Conservation (phyloP, 768 basidiomycete species). For the Pulveroboletus ravenelii region DNA sequence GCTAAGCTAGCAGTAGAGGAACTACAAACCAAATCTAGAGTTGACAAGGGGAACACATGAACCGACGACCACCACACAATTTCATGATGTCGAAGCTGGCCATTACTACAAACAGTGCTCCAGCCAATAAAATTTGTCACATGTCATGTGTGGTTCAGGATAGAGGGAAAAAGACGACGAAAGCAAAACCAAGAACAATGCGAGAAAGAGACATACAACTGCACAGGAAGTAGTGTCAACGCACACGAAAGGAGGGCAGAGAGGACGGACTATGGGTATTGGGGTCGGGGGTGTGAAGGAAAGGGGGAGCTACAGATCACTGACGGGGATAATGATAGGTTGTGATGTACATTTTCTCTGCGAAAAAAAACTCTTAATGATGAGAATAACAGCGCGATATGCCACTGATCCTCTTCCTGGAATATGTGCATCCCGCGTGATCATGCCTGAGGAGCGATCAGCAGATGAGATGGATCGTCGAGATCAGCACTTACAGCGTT, state of each 20-base stretch:
- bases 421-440: constrained; percentile 8
- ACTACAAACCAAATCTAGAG: constrained; percentile 16
- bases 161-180: constrained; percentile 7
- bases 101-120: constrained; percentile 6
- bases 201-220: constrained; percentile 15
- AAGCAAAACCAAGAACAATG: constrained; percentile 25
- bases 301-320: constrained; percentile 23
- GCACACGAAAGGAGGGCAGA: constrained; percentile 1
- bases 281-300: constrained; percentile 5
- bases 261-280: constrained; percentile 15
- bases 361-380: constrained; percentile 13
- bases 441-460: constrained; percentile 18
- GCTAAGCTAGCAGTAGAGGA: no score
- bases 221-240: constrained; percentile 17
- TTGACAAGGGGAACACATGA: constrained; percentile 11
- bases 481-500: constrained; percentile 16
- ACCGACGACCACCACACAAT: constrained; percentile 1
- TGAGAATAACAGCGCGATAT: constrained; percentile 12
- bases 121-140: constrained; percentile 12
- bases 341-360: constrained; percentile 32
- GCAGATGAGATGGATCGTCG: neutral
- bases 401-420: constrained; percentile 10
- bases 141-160: constrained; percentile 6
- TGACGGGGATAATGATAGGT: constrained; percentile 32
- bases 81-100: neutral